Evolutionary conservation across 2,329 filamentous ascomycete species (phyloP), one percentile per base, ranked within the genome.

Genomic region (Aureobasidium pullulans): DNA sequence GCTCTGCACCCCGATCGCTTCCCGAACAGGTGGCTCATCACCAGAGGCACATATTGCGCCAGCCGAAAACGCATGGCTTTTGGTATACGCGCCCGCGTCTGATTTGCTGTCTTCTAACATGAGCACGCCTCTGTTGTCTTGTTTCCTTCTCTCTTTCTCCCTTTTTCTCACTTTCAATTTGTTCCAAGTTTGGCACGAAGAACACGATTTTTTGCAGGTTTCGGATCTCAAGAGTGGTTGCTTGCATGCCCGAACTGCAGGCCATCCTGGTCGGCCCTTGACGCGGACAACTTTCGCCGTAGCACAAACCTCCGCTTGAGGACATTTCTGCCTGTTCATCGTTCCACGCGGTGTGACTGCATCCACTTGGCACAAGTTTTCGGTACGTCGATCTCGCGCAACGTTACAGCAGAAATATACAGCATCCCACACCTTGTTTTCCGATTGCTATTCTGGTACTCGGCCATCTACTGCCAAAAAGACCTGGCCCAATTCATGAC

Each of bases 361-460:
- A 53, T 43, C 56, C 37, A 46, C 61, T 67, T 67, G 66, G 69
- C 68, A 67, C 68, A 67, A 69, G 66, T 65, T 66, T 64, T 63
- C 46, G 60, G 69, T 71, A 70, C 64, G 69, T 71, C 59, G 36
- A 62, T 59, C 54, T 53, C 60, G 57, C 47, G 52, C 61, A 49
- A 59, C 34, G 32, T 52, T 49, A 53, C 47, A 50, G 47, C 47
- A 50, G 47, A 53, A 40, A 59, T 59, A 59, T 40, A 59, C 47
- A 59, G 46, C 48, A 39, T 49, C 42, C 37, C 43, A 57, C 56
- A 34, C 46, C 28, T 42, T 52, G 39, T 59, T 43, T 44, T 48
- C 46, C 28, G 46, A 46, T 15, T 46, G 31, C 57, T 59, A 53
- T 52, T 53, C 48, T 59, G 37, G 39, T 59, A 46, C 6, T 11